Evolutionary conservation across 75 land plant species (phyloP).

Genomic region (Picea glauca): DNA sequence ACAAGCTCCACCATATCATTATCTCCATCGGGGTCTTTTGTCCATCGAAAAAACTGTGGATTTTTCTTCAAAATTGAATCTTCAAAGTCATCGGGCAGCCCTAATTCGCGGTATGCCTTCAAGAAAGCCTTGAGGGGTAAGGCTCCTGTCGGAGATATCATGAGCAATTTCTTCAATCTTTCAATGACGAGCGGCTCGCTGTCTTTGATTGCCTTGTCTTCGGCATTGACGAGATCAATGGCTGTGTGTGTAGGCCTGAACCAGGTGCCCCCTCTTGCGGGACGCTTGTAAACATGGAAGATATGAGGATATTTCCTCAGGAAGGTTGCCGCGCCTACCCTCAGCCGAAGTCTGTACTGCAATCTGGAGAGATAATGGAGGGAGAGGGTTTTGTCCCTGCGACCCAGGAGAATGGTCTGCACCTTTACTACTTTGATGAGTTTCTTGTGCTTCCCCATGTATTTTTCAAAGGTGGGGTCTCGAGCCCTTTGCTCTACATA

Average conservation of each 20-base stretch:
- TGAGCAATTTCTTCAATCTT: constrained; percentile 55
- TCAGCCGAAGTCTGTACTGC: constrained; percentile 29
- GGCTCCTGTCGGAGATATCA: constrained; percentile 45
- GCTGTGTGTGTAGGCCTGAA: constrained; percentile 35
- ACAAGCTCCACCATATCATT: constrained; percentile 45
- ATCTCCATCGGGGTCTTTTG: constrained; percentile 12
- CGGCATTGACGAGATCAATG: constrained; percentile 34
- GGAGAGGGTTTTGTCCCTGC: constrained; percentile 27
- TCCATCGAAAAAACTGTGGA: constrained; percentile 33
- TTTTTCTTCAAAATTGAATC: constrained; percentile 41
- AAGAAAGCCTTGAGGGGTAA: constrained; percentile 44
- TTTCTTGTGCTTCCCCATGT: constrained; percentile 15
- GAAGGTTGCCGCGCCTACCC: constrained; percentile 24
- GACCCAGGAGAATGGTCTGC: constrained; percentile 23
- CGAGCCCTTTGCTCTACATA: constrained; percentile 36
- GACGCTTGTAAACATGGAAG: constrained; percentile 53
- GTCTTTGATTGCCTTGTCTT: constrained; percentile 24
- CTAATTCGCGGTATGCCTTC: constrained; percentile 42
- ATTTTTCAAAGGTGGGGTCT: constrained; percentile 50
- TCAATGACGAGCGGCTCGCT: constrained; percentile 15
- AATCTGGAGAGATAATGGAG: constrained; percentile 40
- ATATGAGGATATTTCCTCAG: constrained; percentile 52
- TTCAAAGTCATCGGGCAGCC: constrained; percentile 60
- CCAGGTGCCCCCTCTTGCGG: constrained; percentile 27
- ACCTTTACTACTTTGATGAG: constrained; percentile 34